phyloP scores from a whole-genome alignment of 2,329 filamentous ascomycete genomes.

The Periconia macrospinosa region DNA sequence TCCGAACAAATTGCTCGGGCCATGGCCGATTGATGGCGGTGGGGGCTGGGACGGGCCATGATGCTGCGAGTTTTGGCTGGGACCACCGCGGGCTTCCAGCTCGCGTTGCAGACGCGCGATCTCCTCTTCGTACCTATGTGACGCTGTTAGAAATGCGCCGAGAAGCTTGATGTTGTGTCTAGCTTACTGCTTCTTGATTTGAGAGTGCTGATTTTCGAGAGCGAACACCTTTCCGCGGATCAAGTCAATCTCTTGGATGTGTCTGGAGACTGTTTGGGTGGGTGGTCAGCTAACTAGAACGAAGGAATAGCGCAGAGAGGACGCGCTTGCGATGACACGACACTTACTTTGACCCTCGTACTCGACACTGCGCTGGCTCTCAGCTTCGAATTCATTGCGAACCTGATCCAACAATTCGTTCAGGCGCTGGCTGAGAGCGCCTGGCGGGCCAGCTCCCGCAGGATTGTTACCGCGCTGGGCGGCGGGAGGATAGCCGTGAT shows the following conservation, averaged over 20 bases:
- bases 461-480: slow-evolving; percentile 70
- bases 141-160: slow-evolving; percentile 11
- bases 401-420: slow-evolving; percentile 92
- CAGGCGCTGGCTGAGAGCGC: slow-evolving; percentile 71
- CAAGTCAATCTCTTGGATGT: slow-evolving; percentile 93
- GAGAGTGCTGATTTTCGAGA: slow-evolving; percentile 86
- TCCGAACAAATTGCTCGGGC: slow-evolving; percentile 86
- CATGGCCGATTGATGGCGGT: slow-evolving; percentile 83
- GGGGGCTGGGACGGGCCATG: slow-evolving; percentile 80
- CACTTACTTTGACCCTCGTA: slow-evolving; percentile 92
- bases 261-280: slow-evolving; percentile 69
- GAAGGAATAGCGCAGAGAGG: not conserved
- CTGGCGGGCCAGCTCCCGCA: slow-evolving; percentile 9
- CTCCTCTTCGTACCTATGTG: slow-evolving; percentile 87
- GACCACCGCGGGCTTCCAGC: slow-evolving; percentile 71
- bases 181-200: slow-evolving; percentile 86
- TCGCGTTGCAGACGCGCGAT: slow-evolving; percentile 84
- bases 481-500: slow-evolving; percentile 67
- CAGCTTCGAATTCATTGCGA: slow-evolving; percentile 85
- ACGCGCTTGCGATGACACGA: not conserved
- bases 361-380: slow-evolving; percentile 77
- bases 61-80: slow-evolving; percentile 72
- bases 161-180: not conserved
- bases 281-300: slow-evolving; percentile 5
- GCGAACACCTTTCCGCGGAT: slow-evolving; percentile 91